Conservation (phyloP, 2,329 filamentous ascomycete genomes). For the Cercospora janseana region DNA sequence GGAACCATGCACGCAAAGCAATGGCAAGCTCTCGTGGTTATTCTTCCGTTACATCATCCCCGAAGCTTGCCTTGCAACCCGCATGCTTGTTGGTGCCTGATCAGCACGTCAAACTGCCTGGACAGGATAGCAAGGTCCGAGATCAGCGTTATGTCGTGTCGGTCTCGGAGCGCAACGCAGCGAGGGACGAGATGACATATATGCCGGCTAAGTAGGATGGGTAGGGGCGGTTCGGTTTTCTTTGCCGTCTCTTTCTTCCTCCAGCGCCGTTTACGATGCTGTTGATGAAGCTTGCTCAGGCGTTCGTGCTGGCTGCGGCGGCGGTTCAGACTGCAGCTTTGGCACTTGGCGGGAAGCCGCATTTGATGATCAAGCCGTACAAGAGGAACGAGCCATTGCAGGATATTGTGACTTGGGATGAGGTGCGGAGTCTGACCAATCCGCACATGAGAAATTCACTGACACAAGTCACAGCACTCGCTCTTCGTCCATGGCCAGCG, state of each 20-base stretch:
- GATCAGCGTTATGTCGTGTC: constrained; percentile 6
- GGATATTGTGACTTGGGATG: constrained; percentile 67
- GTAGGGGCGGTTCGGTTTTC: background rate
- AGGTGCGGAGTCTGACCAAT: constrained; percentile 39
- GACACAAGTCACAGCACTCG: constrained; percentile 51
- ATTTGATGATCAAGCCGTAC: constrained; percentile 50
- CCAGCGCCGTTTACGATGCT: constrained; percentile 24
- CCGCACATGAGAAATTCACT: background rate
- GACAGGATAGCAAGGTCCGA: constrained; percentile 5
- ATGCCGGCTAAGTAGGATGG: background rate
- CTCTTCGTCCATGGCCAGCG: constrained; percentile 68
- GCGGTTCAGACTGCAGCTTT: constrained; percentile 39
- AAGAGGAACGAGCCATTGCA: constrained; percentile 52
- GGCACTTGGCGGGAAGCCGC: constrained; percentile 51
- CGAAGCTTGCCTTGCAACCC: constrained; percentile 10
- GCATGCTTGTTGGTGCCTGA: constrained; percentile 21
- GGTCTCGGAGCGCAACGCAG: constrained; percentile 15
- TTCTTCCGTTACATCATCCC: constrained; percentile 22
- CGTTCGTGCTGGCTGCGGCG: constrained; percentile 28
- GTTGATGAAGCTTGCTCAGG: constrained; percentile 28
- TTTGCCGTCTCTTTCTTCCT: background rate
- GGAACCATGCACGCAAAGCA: constrained; percentile 16
- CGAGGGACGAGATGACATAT: constrained; percentile 13
- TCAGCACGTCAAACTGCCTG: constrained; percentile 19
- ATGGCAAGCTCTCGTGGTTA: constrained; percentile 12